These are phyloP conservation scores for Aureoboletus auriporus DNA, from an alignment of 768 basidiomycete species.

Conservation along the genomic window DNA sequence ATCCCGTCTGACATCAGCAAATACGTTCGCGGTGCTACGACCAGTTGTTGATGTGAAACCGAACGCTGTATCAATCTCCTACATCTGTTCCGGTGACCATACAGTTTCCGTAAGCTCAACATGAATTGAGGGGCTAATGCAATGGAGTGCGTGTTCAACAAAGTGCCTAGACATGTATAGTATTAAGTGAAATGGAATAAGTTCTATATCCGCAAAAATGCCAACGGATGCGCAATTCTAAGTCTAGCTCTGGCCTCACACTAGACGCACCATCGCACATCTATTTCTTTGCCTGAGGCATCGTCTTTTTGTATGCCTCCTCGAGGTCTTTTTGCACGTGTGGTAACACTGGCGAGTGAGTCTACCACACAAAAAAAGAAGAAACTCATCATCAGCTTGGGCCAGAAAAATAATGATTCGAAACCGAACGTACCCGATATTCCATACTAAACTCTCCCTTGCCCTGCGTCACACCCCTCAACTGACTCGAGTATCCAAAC, in stretches of 20 bases:
- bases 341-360: slow-evolving; percentile 79
- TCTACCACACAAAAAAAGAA: slow-evolving; percentile 36
- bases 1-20: no score
- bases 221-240: slow-evolving; percentile 3
- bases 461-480: slow-evolving; percentile 93
- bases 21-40: no score
- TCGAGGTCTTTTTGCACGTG: slow-evolving; percentile 86
- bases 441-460: slow-evolving; percentile 89
- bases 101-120: no score
- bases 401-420: background rate
- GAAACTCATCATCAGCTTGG: background rate
- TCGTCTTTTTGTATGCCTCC: slow-evolving; percentile 79
- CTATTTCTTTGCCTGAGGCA: slow-evolving; percentile 70
- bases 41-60: no score
- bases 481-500: slow-evolving; percentile 94
- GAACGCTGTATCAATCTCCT: no score
- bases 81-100: no score
- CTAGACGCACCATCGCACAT: background rate
- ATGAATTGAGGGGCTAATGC: no score
- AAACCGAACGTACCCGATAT: slow-evolving; percentile 52
- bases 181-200: background rate
- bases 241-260: background rate
- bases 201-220: slow-evolving; percentile 13
- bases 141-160: no score
- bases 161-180: no score